Base-by-base conservation (phyloP, 2,329 filamentous ascomycete species). In the Colletotrichum liriopes region DNA sequence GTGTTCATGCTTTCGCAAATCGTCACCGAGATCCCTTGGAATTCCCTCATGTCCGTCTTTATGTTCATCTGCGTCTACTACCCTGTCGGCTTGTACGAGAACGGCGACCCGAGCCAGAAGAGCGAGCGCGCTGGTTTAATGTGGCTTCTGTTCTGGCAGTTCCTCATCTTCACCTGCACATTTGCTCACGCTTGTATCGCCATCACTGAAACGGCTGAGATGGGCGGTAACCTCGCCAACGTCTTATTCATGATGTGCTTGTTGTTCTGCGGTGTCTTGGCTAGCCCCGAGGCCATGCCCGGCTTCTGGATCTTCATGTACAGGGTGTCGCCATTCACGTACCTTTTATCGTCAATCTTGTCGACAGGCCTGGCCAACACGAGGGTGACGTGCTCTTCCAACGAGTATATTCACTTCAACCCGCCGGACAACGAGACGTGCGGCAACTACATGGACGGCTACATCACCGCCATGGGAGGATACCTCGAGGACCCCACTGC, bases 271-370 rank as follows among this genome's bases (percentile, higher is more conserved):
- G 77, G 90, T 82, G 90, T 94, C 49, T 85, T 93, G 61, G 90
- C 89, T 1, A 81, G 85, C 1, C 89, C 89, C 0, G 77, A 77
- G 0, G 81, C 84, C 0, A 86, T 94, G 9, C 91, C 92, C 0
- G 84, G 87, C 3, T 93, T 93, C 83, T 94, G 92, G 92, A 89
- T 88, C 66, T 92, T 92, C 82, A 91, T 93, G 89, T 93, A 93
- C 79, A 86, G 89, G 43, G 82, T 91, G 58, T 92, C 89, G 0
- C 92, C 92, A 0, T 90, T 93, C 75, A 93, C 91, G 0, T 94
- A 94, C 78, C 83, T 93, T 20, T 85, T 93, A 55, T 84, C 86
- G 37, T 91, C 89, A 4, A 86, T 94, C 79, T 83, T 93, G 59
- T 77, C 78, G 0, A 73, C 77, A 0, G 77, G 77, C 0, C 73